Conservation (phyloP, 306 rosid genomes). For the Dalbergia cultrata region DNA sequence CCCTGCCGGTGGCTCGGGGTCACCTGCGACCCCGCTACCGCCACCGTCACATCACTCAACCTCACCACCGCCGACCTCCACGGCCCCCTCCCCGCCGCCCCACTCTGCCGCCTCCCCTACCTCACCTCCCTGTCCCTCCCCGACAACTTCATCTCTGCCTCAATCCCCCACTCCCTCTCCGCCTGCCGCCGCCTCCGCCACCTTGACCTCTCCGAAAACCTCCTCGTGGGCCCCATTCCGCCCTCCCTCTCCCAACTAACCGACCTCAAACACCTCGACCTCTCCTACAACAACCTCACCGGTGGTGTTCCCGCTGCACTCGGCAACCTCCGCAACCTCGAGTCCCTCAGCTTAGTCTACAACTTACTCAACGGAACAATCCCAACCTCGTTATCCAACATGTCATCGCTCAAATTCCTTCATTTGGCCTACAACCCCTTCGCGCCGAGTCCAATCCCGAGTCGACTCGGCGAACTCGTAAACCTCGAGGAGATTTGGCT, state of each 20-base stretch:
- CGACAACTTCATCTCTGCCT: slow-evolving; percentile 47
- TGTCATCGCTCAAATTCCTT: slow-evolving; percentile 56
- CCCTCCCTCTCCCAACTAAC: slow-evolving; percentile 47
- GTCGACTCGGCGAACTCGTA: slow-evolving; percentile 59
- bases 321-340: slow-evolving; percentile 53
- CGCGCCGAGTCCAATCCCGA: slow-evolving; percentile 54
- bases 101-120: slow-evolving; percentile 64
- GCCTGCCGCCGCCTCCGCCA: slow-evolving; percentile 46
- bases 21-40: slow-evolving; percentile 47
- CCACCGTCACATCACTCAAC: slow-evolving; percentile 51
- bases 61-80: slow-evolving; percentile 44
- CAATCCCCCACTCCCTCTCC: slow-evolving; percentile 48
- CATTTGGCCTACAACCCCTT: slow-evolving; percentile 65
- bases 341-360: slow-evolving; percentile 45
- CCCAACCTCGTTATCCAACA: slow-evolving; percentile 53
- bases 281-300: slow-evolving; percentile 63
- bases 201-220: slow-evolving; percentile 62
- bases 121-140: slow-evolving; percentile 55
- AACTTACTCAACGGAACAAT: slow-evolving; percentile 58
- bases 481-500: slow-evolving; percentile 56
- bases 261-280: slow-evolving; percentile 56
- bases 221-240: slow-evolving; percentile 62
- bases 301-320: slow-evolving; percentile 62
- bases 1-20: slow-evolving; percentile 74
- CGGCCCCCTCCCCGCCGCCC: slow-evolving; percentile 57